Evolutionary conservation across 2,329 filamentous ascomycete genomes (phyloP), one percentile per base, ranked within the genome.

Genomic region (Fusarium bactridioides): DNA sequence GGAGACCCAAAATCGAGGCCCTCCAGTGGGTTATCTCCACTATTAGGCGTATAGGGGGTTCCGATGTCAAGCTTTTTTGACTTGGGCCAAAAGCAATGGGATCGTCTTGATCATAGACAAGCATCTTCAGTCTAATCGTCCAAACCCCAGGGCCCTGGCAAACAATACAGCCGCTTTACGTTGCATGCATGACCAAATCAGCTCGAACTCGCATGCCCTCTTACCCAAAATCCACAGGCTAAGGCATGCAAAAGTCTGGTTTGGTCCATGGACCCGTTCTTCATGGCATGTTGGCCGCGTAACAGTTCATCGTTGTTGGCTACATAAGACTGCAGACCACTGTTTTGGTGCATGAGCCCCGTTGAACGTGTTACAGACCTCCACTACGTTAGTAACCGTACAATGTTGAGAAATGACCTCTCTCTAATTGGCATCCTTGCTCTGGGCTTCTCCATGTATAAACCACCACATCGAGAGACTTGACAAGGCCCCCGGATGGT

Each of bases 211-310:
- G 60, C 70, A 72, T 73, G 66, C 50, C 66, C 19, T 45, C 47
- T 55, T 51, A 33, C 56, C 50, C 47, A 50, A 33, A 60, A 54
- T 45, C 58, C 64, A 72, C 69, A 53, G 37, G 41, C 59, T 70
- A 45, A 58, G 33, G 47, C 70, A 69, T 58, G 70, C 69, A 72
- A n/a, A 48, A 29, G 44, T 51, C 67, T 72, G 35, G 44, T 69
- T 65, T 56, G 45, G 69, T 62, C 51, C 4, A 50, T 27, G 43
- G 37, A 48, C 57, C 65, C 59, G 50, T 44, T 55, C 19, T 27
- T 47, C 54, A 65, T 70, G 60, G 37, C 57, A 56, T 57, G 67
- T 69, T 69, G 67, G 67, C 65, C 67, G 66, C 67, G 60, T 70
- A 54, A 69, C 41, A 56, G 47, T n/a, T 41, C 47, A 54, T 27